Conservation (phyloP, 805 yeast species). For the Tetrapisispora namnaoensis region DNA sequence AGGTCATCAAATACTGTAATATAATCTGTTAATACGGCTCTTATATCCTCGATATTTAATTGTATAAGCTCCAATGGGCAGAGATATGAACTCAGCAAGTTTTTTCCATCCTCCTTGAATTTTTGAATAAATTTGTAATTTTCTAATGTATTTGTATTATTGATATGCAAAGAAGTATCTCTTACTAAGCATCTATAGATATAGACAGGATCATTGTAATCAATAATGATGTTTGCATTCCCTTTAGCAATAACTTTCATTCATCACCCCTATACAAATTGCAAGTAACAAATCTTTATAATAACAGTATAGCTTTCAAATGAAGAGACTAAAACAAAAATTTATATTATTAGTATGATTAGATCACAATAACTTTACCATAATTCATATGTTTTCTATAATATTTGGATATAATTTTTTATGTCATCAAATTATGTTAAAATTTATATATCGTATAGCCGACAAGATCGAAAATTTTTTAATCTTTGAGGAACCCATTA, state of each 20-base stretch:
- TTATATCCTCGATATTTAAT: slow-evolving; percentile 1
- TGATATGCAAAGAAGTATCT: slow-evolving; percentile 9
- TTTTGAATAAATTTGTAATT: slow-evolving; percentile 11
- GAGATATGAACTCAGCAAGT: slow-evolving; percentile 8
- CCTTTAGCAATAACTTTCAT: slow-evolving; percentile 19
- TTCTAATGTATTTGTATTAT: slow-evolving; percentile 16
- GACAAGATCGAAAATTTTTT: not conserved
- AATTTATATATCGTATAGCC: not conserved
- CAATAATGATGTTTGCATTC: slow-evolving; percentile 21
- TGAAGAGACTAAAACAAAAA: too few relatives aligned
- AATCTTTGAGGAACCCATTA: not conserved
- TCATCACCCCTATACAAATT: not conserved
- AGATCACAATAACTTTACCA: not conserved
- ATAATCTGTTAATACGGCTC: slow-evolving; percentile 3
- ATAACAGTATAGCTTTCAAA: too few relatives aligned
- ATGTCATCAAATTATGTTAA: not conserved
- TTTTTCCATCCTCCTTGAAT: slow-evolving; percentile 4
- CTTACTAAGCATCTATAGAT: slow-evolving; percentile 22
- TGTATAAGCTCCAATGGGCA: slow-evolving; percentile 10
- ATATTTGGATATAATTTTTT: too few relatives aligned
- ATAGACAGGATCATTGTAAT: slow-evolving; percentile 7
- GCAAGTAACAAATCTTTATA: too few relatives aligned
- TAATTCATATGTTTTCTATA: too few relatives aligned
- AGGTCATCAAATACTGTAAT: slow-evolving; percentile 7
- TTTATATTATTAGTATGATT: too few relatives aligned